These are phyloP conservation scores for Cercophora sp. DNA, from an alignment of 495 filamentous ascomycete genomes.

Conservation along the genomic window DNA sequence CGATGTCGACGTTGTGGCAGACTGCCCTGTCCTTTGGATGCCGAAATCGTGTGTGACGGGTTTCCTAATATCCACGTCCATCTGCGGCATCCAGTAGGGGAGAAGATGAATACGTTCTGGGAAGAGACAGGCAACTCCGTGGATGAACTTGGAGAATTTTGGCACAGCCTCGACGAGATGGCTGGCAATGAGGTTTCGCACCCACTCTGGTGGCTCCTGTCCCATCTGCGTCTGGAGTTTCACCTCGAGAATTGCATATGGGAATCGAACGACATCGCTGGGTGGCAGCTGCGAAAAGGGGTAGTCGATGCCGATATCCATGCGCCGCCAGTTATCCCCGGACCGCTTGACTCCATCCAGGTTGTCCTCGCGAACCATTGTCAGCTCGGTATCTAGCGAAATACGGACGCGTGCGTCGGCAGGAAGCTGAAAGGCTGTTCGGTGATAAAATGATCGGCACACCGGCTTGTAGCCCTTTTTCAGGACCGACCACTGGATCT, in stretches of 20 bases:
- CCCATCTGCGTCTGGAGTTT: slow-evolving; percentile 96
- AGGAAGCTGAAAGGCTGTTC: slow-evolving; percentile 95
- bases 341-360: slow-evolving; percentile 71
- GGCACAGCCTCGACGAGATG: slow-evolving; percentile 97
- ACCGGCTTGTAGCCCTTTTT: slow-evolving; percentile 80
- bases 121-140: slow-evolving; percentile 83
- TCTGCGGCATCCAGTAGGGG: slow-evolving; percentile 97
- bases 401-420: slow-evolving; percentile 96
- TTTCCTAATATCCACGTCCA: slow-evolving; percentile 97
- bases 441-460: slow-evolving; percentile 92
- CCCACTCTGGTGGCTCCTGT: slow-evolving; percentile 97
- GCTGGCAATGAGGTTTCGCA: slow-evolving; percentile 82
- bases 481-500: slow-evolving; percentile 89
- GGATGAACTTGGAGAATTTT: slow-evolving; percentile 99
- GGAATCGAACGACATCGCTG: slow-evolving; percentile 84
- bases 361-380: slow-evolving; percentile 93
- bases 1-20: slow-evolving; percentile 68
- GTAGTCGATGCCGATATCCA: slow-evolving; percentile 95
- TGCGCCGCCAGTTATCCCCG: slow-evolving; percentile 91
- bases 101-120: slow-evolving; percentile 83
- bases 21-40: slow-evolving; percentile 73
- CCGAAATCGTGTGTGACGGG: slow-evolving; percentile 80
- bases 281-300: slow-evolving; percentile 87
- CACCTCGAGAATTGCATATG: slow-evolving; percentile 94
- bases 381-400: slow-evolving; percentile 92